phyloP scores from a whole-genome alignment of 257 asterid species.

The Gentiana dahurica region DNA sequence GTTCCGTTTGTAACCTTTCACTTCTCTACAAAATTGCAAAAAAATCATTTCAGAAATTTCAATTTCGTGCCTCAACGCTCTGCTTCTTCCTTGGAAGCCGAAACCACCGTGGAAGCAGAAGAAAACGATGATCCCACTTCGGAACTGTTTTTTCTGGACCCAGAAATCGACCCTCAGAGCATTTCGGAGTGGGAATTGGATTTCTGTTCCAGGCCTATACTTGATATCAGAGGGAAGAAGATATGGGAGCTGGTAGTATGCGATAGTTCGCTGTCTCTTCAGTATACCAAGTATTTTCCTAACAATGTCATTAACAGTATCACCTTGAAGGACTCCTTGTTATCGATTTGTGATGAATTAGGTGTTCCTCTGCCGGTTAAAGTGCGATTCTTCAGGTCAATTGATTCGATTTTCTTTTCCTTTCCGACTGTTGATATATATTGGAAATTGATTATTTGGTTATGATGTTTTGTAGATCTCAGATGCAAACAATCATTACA shows the following conservation, averaged over 20 bases:
- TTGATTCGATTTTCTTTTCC: neutral
- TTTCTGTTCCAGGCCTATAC: conserved; percentile 93
- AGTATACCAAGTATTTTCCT: conserved; percentile 86
- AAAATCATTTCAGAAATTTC: conserved; percentile 17
- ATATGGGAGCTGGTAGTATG: conserved; percentile 96
- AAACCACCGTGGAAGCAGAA: conserved; percentile 17
- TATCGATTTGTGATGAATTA: conserved; percentile 60
- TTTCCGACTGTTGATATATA: neutral
- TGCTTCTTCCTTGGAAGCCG: conserved; percentile 47
- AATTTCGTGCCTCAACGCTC: conserved; percentile 29
- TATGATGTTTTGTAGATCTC: conserved; percentile 53
- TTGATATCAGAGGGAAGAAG: conserved; percentile 92
- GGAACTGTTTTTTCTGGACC: conserved; percentile 76
- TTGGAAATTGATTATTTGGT: conserved; percentile 4
- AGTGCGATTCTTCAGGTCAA: conserved; percentile 76
- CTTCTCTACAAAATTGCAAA: conserved; percentile 11
- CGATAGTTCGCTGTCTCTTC: conserved; percentile 75
- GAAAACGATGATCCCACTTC: conserved; percentile 65
- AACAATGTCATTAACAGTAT: conserved; percentile 85
- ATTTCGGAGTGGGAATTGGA: conserved; percentile 93
- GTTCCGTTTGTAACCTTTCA: conserved; percentile 20
- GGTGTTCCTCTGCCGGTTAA: conserved; percentile 80
- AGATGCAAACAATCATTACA: conserved; percentile 92
- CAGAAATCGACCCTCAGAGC: conserved; percentile 61
- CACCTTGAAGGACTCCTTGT: conserved; percentile 76